Evolutionary conservation across 768 basidiomycete genomes (phyloP), one percentile per base, ranked within the genome.

Genomic region (Amanita rimosa): DNA sequence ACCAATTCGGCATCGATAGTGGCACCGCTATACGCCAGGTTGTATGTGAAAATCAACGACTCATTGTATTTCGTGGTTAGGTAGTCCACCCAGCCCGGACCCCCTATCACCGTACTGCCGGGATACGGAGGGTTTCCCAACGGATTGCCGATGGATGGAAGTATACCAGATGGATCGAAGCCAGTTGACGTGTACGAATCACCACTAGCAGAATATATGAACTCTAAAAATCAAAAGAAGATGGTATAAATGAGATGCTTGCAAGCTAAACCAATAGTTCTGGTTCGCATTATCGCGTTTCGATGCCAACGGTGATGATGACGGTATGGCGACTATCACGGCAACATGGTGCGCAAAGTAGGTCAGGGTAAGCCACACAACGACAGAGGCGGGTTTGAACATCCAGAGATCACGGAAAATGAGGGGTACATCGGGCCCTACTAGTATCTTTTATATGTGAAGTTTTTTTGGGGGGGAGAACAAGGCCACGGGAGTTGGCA

Each of bases 221-320:
- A 6, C 19, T 29, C 29, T n/a, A 29, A 29, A 16, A 17, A 27
- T 8, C 21, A 9, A 19, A 48, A 26, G 24, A 9, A 19, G 49
- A 26, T 27, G 8, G 43, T 16, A 22, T 16, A 40, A 1, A 9
- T 22, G 37, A 1, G 33, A 13, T 35, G 21, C 72, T 50, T 54
- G 78, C 75, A 78, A 79, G 60, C 72, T 74, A 57, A 79, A 80
- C 77, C 77, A 79, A 57, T 68, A 76, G 50, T 72, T 73, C 0
- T 61, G 11, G 4, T 31, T 31, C 29, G 27, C 3, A 27, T 27
- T 8, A 31, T 31, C 29, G 31, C 4, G 31, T 31, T 31, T 31
- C 10, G 29, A 29, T 31, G 29, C 4, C 4, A 6, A 3, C n/a
- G n/a, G n/a, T n/a, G n/a, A n/a, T n/a, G n/a, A n/a, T 31, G 31